Conservation (phyloP, 257 asterid genomes). For the Plantago ovata region DNA sequence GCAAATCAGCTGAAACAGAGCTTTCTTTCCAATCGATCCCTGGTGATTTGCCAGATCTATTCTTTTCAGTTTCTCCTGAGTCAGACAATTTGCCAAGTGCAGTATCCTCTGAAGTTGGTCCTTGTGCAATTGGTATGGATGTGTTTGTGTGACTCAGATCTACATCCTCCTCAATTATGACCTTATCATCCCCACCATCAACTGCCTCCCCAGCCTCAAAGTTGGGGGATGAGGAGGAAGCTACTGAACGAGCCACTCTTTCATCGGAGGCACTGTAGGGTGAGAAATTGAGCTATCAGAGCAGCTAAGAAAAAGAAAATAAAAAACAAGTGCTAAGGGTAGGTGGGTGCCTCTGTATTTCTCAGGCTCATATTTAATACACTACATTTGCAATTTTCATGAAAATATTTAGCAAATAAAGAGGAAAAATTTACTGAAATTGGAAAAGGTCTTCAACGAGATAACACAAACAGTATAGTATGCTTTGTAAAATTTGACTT, state of each 20-base stretch:
- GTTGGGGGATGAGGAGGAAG: conserved; percentile 59
- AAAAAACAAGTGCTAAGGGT: no score
- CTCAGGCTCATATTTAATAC: no score
- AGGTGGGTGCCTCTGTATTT: no score
- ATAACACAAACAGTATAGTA: no score
- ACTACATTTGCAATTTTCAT: no score
- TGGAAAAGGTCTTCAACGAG: no score
- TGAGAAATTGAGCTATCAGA: conserved; percentile 46
- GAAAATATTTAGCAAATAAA: no score
- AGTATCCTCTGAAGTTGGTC: conserved; percentile 30
- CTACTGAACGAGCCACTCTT: conserved; percentile 29
- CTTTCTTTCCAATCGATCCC: conserved; percentile 70
- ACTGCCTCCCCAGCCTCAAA: conserved; percentile 30
- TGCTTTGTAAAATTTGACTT: no score
- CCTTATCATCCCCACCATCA: no score
- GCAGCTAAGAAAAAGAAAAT: conserved; percentile 18
- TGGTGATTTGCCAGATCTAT: conserved; percentile 40
- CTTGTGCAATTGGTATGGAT: conserved; percentile 32
- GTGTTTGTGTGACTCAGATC: conserved; percentile 47
- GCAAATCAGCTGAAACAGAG: conserved; percentile 36
- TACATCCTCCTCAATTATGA: conserved; percentile 33
- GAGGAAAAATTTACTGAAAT: no score
- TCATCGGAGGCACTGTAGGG: conserved; percentile 81
- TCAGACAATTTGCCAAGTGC: conserved; percentile 25
- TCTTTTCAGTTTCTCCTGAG: conserved; percentile 25